Evolutionary conservation across 2,329 filamentous ascomycete genomes (phyloP).

Genomic region (Stagonosporopsis vannaccii): DNA sequence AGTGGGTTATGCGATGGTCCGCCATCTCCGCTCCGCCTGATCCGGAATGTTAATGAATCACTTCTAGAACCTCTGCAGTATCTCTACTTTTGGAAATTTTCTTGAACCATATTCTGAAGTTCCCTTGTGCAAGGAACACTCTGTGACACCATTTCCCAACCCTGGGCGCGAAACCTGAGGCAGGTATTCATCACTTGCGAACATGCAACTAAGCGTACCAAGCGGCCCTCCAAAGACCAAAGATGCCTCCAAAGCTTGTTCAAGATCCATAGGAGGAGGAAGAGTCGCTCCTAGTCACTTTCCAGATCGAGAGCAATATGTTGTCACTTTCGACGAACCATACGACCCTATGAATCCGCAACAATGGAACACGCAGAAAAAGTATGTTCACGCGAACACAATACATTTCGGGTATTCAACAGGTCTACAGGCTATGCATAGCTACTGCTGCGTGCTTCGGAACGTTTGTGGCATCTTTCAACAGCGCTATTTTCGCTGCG

Average conservation of each 20-base stretch:
- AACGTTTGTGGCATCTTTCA: conserved; percentile 58
- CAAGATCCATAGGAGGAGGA: background rate
- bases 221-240: background rate
- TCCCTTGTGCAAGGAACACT: too few relatives aligned
- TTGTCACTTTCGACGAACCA: background rate
- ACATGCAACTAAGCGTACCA: background rate
- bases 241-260: background rate
- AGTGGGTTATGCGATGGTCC: background rate
- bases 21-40: background rate
- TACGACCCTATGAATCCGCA: conserved; percentile 1
- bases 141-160: too few relatives aligned
- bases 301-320: background rate
- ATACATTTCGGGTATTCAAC: background rate
- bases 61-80: too few relatives aligned
- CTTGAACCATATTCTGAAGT: too few relatives aligned
- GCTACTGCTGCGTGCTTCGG: background rate
- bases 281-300: background rate
- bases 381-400: background rate
- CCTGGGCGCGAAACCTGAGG: too few relatives aligned
- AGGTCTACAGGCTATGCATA: background rate
- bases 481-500: conserved; percentile 71
- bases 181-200: too few relatives aligned
- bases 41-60: too few relatives aligned
- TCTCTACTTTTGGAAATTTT: too few relatives aligned
- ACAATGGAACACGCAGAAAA: conserved; percentile 1